Evolutionary conservation across 495 filamentous ascomycete species (phyloP).

Genomic region (Neurospora pannonica): DNA sequence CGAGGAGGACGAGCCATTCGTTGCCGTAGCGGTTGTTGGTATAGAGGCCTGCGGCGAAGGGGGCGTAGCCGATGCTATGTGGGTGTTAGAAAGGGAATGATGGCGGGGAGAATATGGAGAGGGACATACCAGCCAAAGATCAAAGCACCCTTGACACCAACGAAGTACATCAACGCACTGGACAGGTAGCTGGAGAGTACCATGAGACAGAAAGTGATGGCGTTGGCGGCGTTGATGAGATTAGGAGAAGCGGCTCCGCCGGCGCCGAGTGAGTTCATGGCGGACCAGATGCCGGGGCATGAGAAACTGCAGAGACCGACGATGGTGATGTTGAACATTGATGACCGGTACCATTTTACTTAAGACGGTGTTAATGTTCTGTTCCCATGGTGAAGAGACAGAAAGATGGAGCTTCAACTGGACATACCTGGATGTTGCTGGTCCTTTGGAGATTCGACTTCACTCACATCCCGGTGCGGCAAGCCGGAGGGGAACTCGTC

Average conservation of each 20-base stretch:
- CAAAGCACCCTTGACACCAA: constrained; percentile 56
- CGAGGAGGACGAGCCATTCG: constrained; percentile 54
- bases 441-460: constrained; percentile 12
- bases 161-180: constrained; percentile 43
- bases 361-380: background rate
- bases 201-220: constrained; percentile 58
- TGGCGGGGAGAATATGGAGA: background rate
- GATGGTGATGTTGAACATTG: constrained; percentile 54
- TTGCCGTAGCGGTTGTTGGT: constrained; percentile 55
- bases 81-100: background rate
- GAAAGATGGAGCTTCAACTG: background rate
- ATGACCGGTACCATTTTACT: constrained; percentile 59
- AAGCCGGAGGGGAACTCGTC: background rate
- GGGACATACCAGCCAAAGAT: constrained; percentile 46
- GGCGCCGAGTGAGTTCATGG: constrained; percentile 61
- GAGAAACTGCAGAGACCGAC: constrained; percentile 55
- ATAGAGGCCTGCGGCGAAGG: constrained; percentile 57
- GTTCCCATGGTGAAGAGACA: background rate
- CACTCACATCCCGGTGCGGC: constrained; percentile 1
- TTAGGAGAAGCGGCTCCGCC: constrained; percentile 54
- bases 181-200: constrained; percentile 50
- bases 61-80: constrained; percentile 48
- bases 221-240: constrained; percentile 61
- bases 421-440: constrained; percentile 13
- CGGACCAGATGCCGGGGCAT: constrained; percentile 58